Base-by-base conservation (phyloP, 2,329 filamentous ascomycete species). In the Venturiaceae sp. region DNA sequence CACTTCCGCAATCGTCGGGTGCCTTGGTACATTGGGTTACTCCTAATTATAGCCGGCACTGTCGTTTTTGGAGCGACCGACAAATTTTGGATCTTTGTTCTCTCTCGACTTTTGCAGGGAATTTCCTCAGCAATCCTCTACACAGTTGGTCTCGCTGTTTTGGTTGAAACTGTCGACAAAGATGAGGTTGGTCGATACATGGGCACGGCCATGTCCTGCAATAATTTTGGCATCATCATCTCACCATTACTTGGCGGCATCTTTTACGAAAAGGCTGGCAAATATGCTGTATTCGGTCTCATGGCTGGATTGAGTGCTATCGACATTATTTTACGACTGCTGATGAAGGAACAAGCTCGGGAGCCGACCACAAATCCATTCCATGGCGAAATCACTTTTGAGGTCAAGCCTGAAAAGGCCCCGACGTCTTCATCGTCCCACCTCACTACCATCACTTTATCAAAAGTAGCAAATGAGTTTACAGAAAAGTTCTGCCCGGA, bases 301-400 rank as follows among this genome's bases (percentile, higher is more conserved):
- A 81, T 80, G 62, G 88, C 88, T 73, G 80, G 94, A 68, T 86
- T 88, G 44, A 89, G 89, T 66, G 94, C 89, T 88, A 80, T 95
- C 11, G 90, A 95, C 74, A 75, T 84, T 41, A 54, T 79, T 2
- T 76, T 84, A 68, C 76, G 83, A 4, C 62, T 83, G 1, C 63
- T 79, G 3, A 69, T 84, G 13, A 72, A 84, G 8, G 82, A 85
- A 69, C 44, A n/a, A n/a, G n/a, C n/a, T n/a, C n/a, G n/a, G n/a
- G n/a, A n/a, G n/a, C n/a, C n/a, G n/a, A n/a, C n/a, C n/a, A n/a
- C n/a, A n/a, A n/a, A n/a, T n/a, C n/a, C n/a, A n/a, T n/a, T n/a
- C n/a, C n/a, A 47, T 47, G 44, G 11, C 9, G 44, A 16, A n/a
- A n/a, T n/a, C n/a, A n/a, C n/a, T n/a, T n/a, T n/a, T n/a, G n/a